Base-by-base conservation (phyloP, 306 rosid species). In the Pterocarpus santalinus region DNA sequence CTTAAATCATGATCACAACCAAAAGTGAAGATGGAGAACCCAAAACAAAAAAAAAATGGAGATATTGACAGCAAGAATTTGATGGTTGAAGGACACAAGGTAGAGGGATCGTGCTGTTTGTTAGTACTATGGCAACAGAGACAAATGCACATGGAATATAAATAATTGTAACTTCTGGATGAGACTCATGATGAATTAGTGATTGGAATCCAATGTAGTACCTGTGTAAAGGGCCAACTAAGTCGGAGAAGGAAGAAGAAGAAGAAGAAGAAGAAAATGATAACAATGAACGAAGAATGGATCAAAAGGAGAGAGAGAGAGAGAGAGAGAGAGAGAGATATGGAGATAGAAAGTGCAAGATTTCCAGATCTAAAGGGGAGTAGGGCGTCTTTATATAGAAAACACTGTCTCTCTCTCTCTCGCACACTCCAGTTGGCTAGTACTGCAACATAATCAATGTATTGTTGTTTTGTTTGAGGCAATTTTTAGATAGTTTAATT, bases 201-300 rank as follows among this genome's bases (percentile, higher is more conserved):
- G 58, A 77, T 61, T 15, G 15, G 60, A 64, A 39, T 76, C 60
- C 55, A 65, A 52, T 15, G 68, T 13, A 43, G 85, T 86, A 90
- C 94, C 94, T 80, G 83, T 47, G 83, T 69, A 78, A 84, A 43
- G 82, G 69, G 80, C 60, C 65, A 69, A 76, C 74, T 8, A 34
- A 11, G 14, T 2, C 13, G 53, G 13, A 47, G 53, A 47, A 47
- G 82, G 75, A 34, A 8, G 58, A 49, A 3, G 33, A n/a, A 55
- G 63, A 34, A 46, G 53, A 77, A 16, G 81, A 73, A 11, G 44
- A 7, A 1, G 44, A 7, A 3, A 7, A 39, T 39, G 44, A 39
- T 2, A 4, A 7, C 7, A 7, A 39, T 39, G 5, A 39, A 2
- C 4, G 44, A 56, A 44, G 10, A 47, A 76, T 17, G 63, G 56